These are phyloP conservation scores for Torulaspora gathmanii DNA, from an alignment of 805 yeast species.

Conservation along the genomic window DNA sequence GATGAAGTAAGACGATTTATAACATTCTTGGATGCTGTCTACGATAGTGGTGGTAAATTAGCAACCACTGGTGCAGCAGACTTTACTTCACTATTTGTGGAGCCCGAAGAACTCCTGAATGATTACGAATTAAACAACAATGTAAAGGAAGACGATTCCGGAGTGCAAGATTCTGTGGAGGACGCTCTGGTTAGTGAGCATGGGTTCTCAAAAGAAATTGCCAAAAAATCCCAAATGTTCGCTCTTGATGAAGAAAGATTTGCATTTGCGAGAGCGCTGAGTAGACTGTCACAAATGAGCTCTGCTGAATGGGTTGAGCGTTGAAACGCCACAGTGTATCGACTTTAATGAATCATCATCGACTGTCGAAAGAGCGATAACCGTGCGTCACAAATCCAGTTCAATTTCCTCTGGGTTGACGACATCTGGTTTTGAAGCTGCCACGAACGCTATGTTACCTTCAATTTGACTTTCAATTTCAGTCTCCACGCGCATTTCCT, in stretches of 20 bases:
- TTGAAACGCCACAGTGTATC: background rate
- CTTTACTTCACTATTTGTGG: slow-evolving; percentile 79
- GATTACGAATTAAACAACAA: slow-evolving; percentile 33
- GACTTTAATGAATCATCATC: no score
- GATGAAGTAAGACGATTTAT: slow-evolving; percentile 88
- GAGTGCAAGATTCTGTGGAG: slow-evolving; percentile 35
- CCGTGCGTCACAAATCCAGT: slow-evolving; percentile 39
- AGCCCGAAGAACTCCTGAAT: slow-evolving; percentile 54
- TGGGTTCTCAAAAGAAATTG: slow-evolving; percentile 70
- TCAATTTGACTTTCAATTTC: slow-evolving; percentile 23
- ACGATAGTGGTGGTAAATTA: slow-evolving; percentile 81
- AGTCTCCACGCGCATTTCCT: slow-evolving; percentile 30
- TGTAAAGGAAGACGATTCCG: slow-evolving; percentile 16
- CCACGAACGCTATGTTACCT: slow-evolving; percentile 44
- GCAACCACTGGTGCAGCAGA: slow-evolving; percentile 89
- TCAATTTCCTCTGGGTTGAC: slow-evolving; percentile 59
- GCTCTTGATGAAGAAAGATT: slow-evolving; percentile 91
- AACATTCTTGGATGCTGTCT: slow-evolving; percentile 92
- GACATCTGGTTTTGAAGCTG: slow-evolving; percentile 39
- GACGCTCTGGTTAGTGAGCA: slow-evolving; percentile 67
- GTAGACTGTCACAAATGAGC: slow-evolving; percentile 90
- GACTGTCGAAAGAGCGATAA: background rate
- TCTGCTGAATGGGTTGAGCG: slow-evolving; percentile 83
- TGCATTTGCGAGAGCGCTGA: slow-evolving; percentile 93
- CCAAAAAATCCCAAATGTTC: slow-evolving; percentile 69